Evolutionary conservation across 257 asterid genomes (phyloP).

Genomic region (Solanum habrochaites): DNA sequence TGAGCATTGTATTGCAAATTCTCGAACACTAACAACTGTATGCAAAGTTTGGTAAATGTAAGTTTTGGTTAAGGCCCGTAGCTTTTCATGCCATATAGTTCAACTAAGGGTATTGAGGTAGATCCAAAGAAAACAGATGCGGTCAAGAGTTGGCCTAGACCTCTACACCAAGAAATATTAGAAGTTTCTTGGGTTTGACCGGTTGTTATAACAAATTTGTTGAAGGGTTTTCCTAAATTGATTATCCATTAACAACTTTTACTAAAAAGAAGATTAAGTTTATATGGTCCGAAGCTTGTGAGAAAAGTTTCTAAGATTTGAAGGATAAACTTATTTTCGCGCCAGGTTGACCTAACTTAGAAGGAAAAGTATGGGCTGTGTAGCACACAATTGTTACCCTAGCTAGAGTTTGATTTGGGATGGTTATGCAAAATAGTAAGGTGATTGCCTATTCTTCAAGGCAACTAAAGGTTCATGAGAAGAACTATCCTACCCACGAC

Average conservation of each 20-base stretch:
- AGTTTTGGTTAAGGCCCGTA: neutral
- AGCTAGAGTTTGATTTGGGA: neutral
- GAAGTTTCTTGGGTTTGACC: neutral
- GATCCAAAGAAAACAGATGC: neutral
- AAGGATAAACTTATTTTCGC: neutral
- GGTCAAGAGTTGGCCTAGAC: neutral
- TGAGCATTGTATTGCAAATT: too few relatives aligned
- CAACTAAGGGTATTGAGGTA: neutral
- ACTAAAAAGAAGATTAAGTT: neutral
- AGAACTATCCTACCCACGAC: neutral
- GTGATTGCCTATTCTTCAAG: neutral
- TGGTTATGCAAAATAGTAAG: neutral
- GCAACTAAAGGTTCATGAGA: neutral
- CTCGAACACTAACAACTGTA: too few relatives aligned
- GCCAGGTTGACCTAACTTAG: neutral
- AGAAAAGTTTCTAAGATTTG: neutral
- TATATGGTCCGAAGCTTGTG: neutral
- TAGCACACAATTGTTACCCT: neutral
- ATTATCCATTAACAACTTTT: neutral
- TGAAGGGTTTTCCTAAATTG: neutral
- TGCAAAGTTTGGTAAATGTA: neutral
- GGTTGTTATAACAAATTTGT: neutral
- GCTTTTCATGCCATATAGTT: neutral
- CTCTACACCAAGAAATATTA: neutral
- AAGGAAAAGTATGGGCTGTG: fast-evolving